Evolutionary conservation across 139 green algal genomes (phyloP).

Genomic region (Picochlorum sp.): DNA sequence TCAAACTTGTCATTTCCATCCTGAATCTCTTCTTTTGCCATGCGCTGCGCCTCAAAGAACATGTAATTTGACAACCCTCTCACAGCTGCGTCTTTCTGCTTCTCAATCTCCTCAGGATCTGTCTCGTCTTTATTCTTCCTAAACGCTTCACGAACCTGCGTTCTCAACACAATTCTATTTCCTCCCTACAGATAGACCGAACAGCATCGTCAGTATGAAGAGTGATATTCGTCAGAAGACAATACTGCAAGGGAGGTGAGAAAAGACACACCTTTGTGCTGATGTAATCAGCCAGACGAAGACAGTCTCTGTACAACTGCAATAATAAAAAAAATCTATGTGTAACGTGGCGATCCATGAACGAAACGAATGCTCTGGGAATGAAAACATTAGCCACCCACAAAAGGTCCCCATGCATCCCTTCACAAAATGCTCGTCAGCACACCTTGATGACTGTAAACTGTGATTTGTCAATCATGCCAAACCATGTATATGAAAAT

Average conservation of each 20-base stretch:
- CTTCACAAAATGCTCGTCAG: background rate
- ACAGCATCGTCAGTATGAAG: no score
- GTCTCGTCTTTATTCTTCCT: conserved; percentile 41
- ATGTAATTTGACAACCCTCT: conserved; percentile 57
- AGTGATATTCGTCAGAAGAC: no score
- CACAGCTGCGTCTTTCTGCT: conserved; percentile 43
- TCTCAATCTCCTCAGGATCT: conserved; percentile 45
- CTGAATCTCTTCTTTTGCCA: conserved; percentile 44
- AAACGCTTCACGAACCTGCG: conserved; percentile 35
- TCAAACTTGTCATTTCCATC: conserved; percentile 34
- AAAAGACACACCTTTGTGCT: conserved; percentile 27
- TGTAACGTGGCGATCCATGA: background rate
- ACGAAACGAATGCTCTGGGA: background rate
- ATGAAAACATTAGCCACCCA: no score
- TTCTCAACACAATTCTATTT: conserved; percentile 27
- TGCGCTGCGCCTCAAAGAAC: conserved; percentile 49
- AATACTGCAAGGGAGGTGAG: background rate
- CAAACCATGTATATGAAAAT: background rate
- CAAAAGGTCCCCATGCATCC: no score
- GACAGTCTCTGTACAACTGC: conserved; percentile 48
- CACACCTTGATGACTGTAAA: conserved; percentile 25
- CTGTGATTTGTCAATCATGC: conserved; percentile 8
- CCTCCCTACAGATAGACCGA: conserved; percentile 20
- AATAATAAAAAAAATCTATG: background rate
- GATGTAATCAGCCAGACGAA: conserved; percentile 52